phyloP scores from a whole-genome alignment of 1,284 basidiomycete genomes.

The Phylloporus gajari region DNA sequence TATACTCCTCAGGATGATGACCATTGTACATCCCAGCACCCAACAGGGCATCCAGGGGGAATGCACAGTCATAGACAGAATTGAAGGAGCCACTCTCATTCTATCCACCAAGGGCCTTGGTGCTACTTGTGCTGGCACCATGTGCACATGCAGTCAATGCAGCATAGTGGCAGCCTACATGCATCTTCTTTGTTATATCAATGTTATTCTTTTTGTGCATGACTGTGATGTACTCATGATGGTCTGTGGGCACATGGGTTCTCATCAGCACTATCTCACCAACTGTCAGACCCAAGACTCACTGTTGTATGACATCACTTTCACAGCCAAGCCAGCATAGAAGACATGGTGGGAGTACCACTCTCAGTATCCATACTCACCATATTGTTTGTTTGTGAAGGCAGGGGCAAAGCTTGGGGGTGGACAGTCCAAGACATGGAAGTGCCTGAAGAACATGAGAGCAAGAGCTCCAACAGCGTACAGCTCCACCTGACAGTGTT shows the following conservation, averaged over 20 bases:
- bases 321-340: slow-evolving; percentile 16
- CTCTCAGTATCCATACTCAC: slow-evolving; percentile 31
- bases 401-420: slow-evolving; percentile 35
- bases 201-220: slow-evolving; percentile 15
- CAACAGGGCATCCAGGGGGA: slow-evolving; percentile 2
- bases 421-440: slow-evolving; percentile 29
- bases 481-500: neutral
- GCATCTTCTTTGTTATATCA: slow-evolving; percentile 19
- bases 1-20: neutral
- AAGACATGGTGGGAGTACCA: slow-evolving; percentile 41
- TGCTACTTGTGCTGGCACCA: slow-evolving; percentile 1
- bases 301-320: slow-evolving; percentile 18
- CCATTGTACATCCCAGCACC: slow-evolving; percentile 2
- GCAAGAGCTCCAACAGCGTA: neutral
- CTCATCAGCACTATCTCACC: neutral
- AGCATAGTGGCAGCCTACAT: slow-evolving; percentile 12
- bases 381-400: slow-evolving; percentile 24
- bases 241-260: neutral
- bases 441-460: slow-evolving; percentile 32
- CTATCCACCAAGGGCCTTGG: slow-evolving; percentile 17
- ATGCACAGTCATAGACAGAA: slow-evolving; percentile 10
- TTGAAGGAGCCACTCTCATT: slow-evolving; percentile 18
- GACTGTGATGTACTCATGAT: slow-evolving; percentile 7
- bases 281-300: neutral
- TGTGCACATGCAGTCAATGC: slow-evolving; percentile 5